These are phyloP conservation scores for Dichotomocladium elegans DNA, from an alignment of 371 early-diverging fungal genomes.

Conservation along the genomic window DNA sequence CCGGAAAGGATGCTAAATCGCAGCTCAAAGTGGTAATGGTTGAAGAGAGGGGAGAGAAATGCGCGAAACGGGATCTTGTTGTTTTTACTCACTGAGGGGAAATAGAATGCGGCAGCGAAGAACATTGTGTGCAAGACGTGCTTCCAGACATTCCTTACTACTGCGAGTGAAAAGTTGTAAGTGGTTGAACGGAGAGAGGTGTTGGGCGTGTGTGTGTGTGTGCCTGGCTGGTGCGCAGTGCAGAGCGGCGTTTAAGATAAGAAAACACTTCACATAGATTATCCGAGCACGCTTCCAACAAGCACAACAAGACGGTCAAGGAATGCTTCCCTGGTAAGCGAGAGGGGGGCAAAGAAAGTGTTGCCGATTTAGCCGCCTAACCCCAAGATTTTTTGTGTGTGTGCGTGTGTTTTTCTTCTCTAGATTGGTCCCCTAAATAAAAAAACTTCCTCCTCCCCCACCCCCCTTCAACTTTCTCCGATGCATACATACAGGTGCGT, in stretches of 20 bases:
- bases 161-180: slow-evolving; percentile 70
- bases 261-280: slow-evolving; percentile 29
- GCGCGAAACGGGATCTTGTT: no score
- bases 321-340: slow-evolving; percentile 78
- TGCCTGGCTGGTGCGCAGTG: no score
- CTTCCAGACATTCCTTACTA: slow-evolving; percentile 82
- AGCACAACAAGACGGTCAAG: slow-evolving; percentile 74
- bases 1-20: slow-evolving; percentile 51
- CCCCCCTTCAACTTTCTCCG: neutral
- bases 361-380: no score
- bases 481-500: no score
- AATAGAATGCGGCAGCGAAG: slow-evolving; percentile 77
- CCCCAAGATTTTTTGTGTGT: no score
- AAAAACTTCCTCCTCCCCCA: neutral
- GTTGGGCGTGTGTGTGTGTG: no score
- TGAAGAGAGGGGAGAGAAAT: no score
- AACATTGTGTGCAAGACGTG: slow-evolving; percentile 76
- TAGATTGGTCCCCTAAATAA: neutral
- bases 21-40: slow-evolving; percentile 80
- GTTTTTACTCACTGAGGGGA: neutral
- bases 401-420: neutral
- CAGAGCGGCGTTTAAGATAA: neutral
- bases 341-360: neutral
- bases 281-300: slow-evolving; percentile 72
- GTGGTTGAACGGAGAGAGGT: slow-evolving; percentile 7